phyloP scores from a whole-genome alignment of 345 rosid genomes.

The Rhodamnia rubescens region DNA sequence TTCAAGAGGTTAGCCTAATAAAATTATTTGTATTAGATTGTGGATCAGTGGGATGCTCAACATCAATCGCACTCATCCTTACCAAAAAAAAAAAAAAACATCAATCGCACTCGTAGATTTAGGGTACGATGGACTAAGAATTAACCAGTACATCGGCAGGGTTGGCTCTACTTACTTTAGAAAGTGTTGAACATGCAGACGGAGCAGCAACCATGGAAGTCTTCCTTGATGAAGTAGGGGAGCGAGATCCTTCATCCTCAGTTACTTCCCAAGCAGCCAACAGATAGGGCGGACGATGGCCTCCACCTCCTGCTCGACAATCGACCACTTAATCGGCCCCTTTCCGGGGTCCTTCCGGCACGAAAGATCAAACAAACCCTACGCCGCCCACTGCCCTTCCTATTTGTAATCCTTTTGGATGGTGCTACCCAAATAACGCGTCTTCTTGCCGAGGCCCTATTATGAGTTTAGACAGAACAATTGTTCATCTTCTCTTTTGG shows the following conservation, averaged over 20 bases:
- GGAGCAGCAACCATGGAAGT: neutral
- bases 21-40: neutral
- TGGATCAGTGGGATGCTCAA: neutral
- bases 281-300: neutral
- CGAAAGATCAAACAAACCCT: neutral
- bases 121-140: neutral
- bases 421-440: neutral
- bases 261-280: neutral
- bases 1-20: neutral
- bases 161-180: neutral
- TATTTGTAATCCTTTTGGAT: neutral
- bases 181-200: neutral
- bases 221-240: neutral
- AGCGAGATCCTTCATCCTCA: neutral
- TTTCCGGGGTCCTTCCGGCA: neutral
- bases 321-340: neutral
- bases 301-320: neutral
- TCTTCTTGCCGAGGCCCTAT: neutral
- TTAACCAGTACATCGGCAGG: neutral
- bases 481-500: neutral
- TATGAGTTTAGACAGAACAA: neutral
- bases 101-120: neutral
- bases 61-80: neutral
- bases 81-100: too few relatives aligned
- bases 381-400: neutral